These are phyloP conservation scores for Viridothelium virens DNA, from an alignment of 495 filamentous ascomycete species.

Conservation along the genomic window DNA sequence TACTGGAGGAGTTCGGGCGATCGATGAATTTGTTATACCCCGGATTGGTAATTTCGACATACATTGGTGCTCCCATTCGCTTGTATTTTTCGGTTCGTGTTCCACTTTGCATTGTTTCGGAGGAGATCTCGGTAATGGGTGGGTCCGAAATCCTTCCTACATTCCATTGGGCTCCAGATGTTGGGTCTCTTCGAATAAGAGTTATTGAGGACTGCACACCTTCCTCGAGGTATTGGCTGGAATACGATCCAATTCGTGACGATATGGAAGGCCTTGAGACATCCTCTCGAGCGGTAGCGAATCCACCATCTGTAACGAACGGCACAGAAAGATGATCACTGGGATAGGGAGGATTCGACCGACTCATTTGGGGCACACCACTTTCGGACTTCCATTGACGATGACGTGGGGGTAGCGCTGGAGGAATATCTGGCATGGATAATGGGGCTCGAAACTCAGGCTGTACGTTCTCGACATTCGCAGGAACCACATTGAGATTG, in stretches of 20 bases:
- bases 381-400: slow-evolving; percentile 8
- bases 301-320: background rate
- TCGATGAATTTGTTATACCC: slow-evolving; percentile 54
- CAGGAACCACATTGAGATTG: background rate
- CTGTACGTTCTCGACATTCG: background rate
- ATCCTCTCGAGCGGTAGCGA: background rate
- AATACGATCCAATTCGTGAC: slow-evolving; percentile 1
- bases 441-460: background rate
- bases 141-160: slow-evolving; percentile 61
- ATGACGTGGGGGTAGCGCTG: slow-evolving; percentile 1
- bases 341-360: background rate
- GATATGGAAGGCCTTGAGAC: background rate
- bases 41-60: slow-evolving; percentile 54
- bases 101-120: slow-evolving; percentile 17
- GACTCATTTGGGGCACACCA: background rate
- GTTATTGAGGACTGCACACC: slow-evolving; percentile 56
- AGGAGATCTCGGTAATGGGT: slow-evolving; percentile 33
- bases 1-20: slow-evolving; percentile 23
- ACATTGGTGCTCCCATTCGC: slow-evolving; percentile 35
- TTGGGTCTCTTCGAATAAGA: slow-evolving; percentile 79
- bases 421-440: background rate
- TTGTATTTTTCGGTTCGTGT: slow-evolving; percentile 20
- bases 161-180: slow-evolving; percentile 78
- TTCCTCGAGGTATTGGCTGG: slow-evolving; percentile 18
- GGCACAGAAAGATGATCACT: background rate